Base-by-base conservation (phyloP, 1,284 basidiomycete species). In the Irpex sp. region DNA sequence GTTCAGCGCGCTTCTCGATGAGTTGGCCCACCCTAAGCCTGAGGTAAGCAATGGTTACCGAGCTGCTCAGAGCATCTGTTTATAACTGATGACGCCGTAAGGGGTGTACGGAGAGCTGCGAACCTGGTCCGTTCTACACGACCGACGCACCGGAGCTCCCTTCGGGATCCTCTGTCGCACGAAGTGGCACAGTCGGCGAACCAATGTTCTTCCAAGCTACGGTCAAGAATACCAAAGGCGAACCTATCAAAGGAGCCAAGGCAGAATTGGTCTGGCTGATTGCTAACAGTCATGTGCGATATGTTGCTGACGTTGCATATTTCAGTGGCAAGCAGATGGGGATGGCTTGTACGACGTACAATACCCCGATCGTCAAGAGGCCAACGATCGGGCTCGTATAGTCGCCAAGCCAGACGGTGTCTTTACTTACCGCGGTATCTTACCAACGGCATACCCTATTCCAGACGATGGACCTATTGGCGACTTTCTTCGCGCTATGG, bases 311-410 rank as follows among this genome's bases (percentile, higher is more conserved):
- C 39, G 39, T 13, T 46, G 39, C 13, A 46, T 13, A 46, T 46
- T 51, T 17, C 61, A 76, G 75, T 79, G 78, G 78, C 77, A 79
- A 72, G 76, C 77, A 37, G 77, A 79, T 62, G 76, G 76, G 4
- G 74, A 78, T 57, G 77, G 78, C 5, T 67, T 77, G 9, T 79
- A 79, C 65, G 78, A 79, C 61, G 76, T 78, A 37, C 77, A 78
- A 61, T 77, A 77, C 58, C 74, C 72, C 6, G 70, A 72, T 51
- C 69, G 74, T 11, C 68, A 69, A 21, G 75, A 74, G 39, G 69
- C 74, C n/a, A 76, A 78, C 60, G 76, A 77, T 66, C 73, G 78
- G 7, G 78, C 74, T 49, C 69, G 72, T 31, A 75, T 79, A 57
- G 63, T 74, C 8, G 76, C 75, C 1, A 72, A 76, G 58, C 67